Evolutionary conservation across 805 yeast species (phyloP).

Genomic region (Tetrapisispora taiwanensis): DNA sequence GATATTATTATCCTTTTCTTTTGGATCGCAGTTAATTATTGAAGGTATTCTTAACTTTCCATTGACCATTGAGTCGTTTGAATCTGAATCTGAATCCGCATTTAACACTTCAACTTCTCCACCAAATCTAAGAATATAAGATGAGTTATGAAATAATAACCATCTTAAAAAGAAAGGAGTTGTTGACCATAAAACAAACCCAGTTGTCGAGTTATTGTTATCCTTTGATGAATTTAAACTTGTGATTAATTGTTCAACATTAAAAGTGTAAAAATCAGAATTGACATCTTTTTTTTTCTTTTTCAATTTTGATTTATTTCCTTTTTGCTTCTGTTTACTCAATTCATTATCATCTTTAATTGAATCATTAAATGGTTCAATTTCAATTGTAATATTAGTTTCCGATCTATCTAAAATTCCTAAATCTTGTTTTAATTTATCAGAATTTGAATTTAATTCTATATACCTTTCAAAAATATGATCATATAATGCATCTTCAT

Average conservation of each 20-base stretch:
- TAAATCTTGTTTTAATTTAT: conserved; percentile 23
- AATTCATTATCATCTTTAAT: neutral
- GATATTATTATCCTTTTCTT: neutral
- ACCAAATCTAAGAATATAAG: conserved; percentile 14
- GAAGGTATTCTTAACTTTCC: neutral
- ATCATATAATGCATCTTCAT: conserved; percentile 20
- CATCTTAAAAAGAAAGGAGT: conserved; percentile 27
- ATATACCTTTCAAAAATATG: conserved; percentile 27
- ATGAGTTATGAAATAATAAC: conserved; percentile 21
- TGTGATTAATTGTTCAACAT: conserved; percentile 22
- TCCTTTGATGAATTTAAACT: conserved; percentile 21
- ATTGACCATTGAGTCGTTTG: neutral
- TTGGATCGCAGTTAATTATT: neutral
- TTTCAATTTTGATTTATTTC: neutral
- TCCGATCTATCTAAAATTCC: conserved; percentile 20
- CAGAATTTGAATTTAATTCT: conserved; percentile 12
- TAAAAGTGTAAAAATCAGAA: conserved; percentile 11
- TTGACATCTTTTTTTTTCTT: neutral
- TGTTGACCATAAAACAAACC: conserved; percentile 30
- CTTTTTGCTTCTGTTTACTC: neutral
- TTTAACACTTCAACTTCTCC: conserved; percentile 4
- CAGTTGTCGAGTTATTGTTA: conserved; percentile 30
- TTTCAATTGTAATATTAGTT: conserved; percentile 11
- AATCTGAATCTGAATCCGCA: neutral
- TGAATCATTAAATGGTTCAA: conserved; percentile 14